Evolutionary conservation across 208 protist genomes (phyloP), one percentile per base, ranked within the genome.

Genomic region (Trypanosoma boissoni): DNA sequence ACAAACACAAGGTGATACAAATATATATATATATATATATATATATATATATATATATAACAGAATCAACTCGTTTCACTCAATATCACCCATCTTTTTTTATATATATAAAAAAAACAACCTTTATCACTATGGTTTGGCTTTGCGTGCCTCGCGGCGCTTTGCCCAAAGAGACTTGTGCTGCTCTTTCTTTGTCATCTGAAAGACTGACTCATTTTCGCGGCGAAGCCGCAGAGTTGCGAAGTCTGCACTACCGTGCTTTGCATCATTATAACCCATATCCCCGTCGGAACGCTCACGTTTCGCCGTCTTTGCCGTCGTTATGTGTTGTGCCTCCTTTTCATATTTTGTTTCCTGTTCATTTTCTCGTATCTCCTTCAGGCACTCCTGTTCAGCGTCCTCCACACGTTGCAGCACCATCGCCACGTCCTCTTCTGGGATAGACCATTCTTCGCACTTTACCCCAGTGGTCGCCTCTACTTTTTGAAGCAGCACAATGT

Each of bases 401-500:
- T 96, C 90, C 10, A 97, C 88, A 21, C 92, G 77, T 74, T 96
- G 87, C 46, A 96, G 64, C 37, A 88, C 78, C 9, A 63, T 57
- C 44, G 74, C 61, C 36, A 97, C 83, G 50, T 95, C 87, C 21
- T 39, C 65, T 51, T 96, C 89, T 8, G 65, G 50, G 20, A 96
- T 68, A 28, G 67, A 88, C 63, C 83, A 94, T 74, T 96, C 89
- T 41, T 76, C 79, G 68, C 94, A 94, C 76, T 94, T 89, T 46
- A 98, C 96, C 16, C 80, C 91, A 0, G 97, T 94, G 45, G 96
- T 73, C 42, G 97, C 54, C 87, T 99, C 98, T 20, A 99, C 98
- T 55, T 96, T 87, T 69, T 99, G 97, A 52, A 99, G 96, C n/a
- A 97, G 65, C 50, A 99, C 92, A 63, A 99, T 96, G 73, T 99